phyloP scores from a whole-genome alignment of 2,329 filamentous ascomycete genomes.

The Monosporascus sp. region DNA sequence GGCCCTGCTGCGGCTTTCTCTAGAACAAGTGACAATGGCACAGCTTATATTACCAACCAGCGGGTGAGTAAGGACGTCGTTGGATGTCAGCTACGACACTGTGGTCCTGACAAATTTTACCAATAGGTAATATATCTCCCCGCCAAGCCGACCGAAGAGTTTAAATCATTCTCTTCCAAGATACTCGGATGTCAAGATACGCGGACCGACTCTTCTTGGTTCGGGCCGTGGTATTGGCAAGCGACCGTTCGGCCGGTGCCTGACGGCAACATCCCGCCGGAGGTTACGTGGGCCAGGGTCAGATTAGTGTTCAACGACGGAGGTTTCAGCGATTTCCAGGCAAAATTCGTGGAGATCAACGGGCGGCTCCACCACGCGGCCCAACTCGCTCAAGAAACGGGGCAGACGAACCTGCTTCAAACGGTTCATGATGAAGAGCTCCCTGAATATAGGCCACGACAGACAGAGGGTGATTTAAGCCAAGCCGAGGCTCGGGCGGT shows the following conservation, averaged over 20 bases:
- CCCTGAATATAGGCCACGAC: slow-evolving; percentile 72
- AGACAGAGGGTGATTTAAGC: slow-evolving; percentile 22
- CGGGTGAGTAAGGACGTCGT: slow-evolving; percentile 51
- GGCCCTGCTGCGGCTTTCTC: slow-evolving; percentile 59
- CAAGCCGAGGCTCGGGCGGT: slow-evolving; percentile 11
- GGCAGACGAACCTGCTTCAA: slow-evolving; percentile 42
- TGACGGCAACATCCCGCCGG: slow-evolving; percentile 74
- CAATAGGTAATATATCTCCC: slow-evolving; percentile 82
- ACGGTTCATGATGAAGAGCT: slow-evolving; percentile 78
- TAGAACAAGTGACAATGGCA: slow-evolving; percentile 68
- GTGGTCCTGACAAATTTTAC: slow-evolving; percentile 6
- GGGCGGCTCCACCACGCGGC: slow-evolving; percentile 77
- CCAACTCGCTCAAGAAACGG: slow-evolving; percentile 65
- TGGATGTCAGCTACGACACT: slow-evolving; percentile 1
- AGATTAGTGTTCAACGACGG: slow-evolving; percentile 91
- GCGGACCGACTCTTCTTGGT: slow-evolving; percentile 82
- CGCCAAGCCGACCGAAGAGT: slow-evolving; percentile 56
- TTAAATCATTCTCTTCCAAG: slow-evolving; percentile 85
- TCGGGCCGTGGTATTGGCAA: slow-evolving; percentile 87
- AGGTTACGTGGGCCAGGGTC: slow-evolving; percentile 68
- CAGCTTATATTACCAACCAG: slow-evolving; percentile 78
- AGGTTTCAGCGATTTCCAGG: slow-evolving; percentile 87
- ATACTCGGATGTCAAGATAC: slow-evolving; percentile 84
- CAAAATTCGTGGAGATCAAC: slow-evolving; percentile 75
- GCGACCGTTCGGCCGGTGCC: slow-evolving; percentile 73